Conservation (phyloP, 2,329 filamentous ascomycete genomes). For the Sclerotinia nivalis region DNA sequence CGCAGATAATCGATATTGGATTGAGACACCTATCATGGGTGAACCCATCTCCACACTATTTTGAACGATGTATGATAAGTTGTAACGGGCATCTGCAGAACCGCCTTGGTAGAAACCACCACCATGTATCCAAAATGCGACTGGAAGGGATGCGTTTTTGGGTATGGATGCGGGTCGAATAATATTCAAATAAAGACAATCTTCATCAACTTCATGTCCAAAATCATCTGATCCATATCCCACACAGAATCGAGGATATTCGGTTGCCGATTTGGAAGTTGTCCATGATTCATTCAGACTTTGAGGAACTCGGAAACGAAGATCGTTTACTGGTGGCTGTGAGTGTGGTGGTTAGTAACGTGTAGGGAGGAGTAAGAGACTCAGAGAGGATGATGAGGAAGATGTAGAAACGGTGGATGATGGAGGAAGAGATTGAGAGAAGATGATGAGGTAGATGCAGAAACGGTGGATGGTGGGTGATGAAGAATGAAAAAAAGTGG, state of each 20-base stretch:
- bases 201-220: constrained; percentile 43
- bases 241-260: constrained; percentile 32
- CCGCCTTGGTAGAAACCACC: constrained; percentile 46
- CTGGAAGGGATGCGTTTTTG: constrained; percentile 43
- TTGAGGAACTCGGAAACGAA: constrained; percentile 32
- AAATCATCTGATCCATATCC: constrained; percentile 35
- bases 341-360: not conserved
- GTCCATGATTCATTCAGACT: constrained; percentile 33
- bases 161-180: constrained; percentile 46
- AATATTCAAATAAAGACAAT: constrained; percentile 58
- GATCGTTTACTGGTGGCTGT: constrained; percentile 33
- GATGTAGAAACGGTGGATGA: not conserved
- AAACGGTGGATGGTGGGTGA: too few species aligned
- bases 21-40: constrained; percentile 48
- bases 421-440: not conserved
- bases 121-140: constrained; percentile 57
- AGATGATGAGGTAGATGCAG: too few species aligned
- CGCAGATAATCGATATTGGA: constrained; percentile 49
- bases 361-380: not conserved
- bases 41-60: constrained; percentile 46
- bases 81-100: constrained; percentile 30
- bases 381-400: not conserved
- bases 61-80: constrained; percentile 35
- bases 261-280: constrained; percentile 24
- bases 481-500: too few species aligned